Evolutionary conservation across 345 rosid genomes (phyloP), one percentile per base, ranked within the genome.

Genomic region (Hypericum androsaemum): DNA sequence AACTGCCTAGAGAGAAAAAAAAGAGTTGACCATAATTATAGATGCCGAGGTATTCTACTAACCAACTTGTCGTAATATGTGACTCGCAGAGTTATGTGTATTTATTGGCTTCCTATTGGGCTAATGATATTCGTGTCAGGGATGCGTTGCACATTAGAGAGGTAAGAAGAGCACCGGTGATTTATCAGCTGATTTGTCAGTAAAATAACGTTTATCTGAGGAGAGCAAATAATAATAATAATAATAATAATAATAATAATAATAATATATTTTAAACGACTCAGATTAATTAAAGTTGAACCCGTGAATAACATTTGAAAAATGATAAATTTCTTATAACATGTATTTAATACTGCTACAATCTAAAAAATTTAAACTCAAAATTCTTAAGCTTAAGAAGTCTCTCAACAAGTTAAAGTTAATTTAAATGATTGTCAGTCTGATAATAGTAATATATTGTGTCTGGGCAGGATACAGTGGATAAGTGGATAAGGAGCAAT

Each of bases 401-500:
- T n/a, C n/a, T n/a, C n/a, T n/a, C n/a, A n/a, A n/a, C n/a, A n/a
- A n/a, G n/a, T n/a, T n/a, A n/a, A n/a, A n/a, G n/a, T n/a, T n/a
- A n/a, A n/a, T 5, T 14, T 14, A 6, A 43, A 43, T 5, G 12
- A 43, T 43, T 43, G 10, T 14, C 12, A 14, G 12, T 43, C 12
- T 14, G 10, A 6, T 43, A 43, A 43, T 14, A 49, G 16, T 5
- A 43, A 10, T 12, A n/a, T 6, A 51, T 4, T 48, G 13, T 11
- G 3, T 39, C 13, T 3, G 11, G 39, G 60, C 68, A 77, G 82
- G 67, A 64, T 22, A 74, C 64, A 22, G 40, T 55, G 53, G 49
- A 48, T 41, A 7, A 46, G 12, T 80, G 87, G 87, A 32, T 37
- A 38, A 62, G 81, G 22, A 77, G 86, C 66, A 60, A 50, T 38